These are phyloP conservation scores for Oidiodendron maius DNA, from an alignment of 495 filamentous ascomycete genomes.

Conservation along the genomic window DNA sequence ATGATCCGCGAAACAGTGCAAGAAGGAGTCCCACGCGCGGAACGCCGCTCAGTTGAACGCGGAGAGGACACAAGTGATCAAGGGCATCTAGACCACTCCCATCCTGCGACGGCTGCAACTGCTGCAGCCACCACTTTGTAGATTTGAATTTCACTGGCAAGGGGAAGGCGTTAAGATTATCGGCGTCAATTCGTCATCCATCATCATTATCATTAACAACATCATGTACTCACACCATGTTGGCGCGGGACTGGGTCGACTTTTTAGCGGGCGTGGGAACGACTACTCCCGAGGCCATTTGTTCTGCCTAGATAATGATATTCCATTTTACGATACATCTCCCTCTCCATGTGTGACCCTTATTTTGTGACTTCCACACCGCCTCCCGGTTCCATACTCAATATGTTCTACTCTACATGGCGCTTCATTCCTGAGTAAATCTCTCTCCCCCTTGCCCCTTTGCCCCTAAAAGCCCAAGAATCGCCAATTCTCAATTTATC, in stretches of 20 bases:
- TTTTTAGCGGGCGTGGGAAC: conserved; percentile 21
- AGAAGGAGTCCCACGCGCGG: conserved; percentile 87
- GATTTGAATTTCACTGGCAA: no score
- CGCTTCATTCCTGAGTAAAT: no score
- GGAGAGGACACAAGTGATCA: conserved; percentile 61
- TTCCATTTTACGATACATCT: neutral
- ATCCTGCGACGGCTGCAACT: conserved; percentile 2
- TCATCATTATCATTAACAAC: neutral
- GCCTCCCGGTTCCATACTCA: no score
- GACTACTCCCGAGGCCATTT: conserved; percentile 2
- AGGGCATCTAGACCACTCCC: conserved; percentile 20
- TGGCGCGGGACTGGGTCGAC: neutral
- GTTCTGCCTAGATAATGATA: conserved; percentile 12
- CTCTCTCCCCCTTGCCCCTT: no score
- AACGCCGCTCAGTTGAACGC: conserved; percentile 88
- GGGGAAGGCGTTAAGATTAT: conserved; percentile 5
- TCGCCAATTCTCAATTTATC: conserved; percentile 28
- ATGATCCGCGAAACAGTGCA: conserved; percentile 57
- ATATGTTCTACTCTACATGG: no score
- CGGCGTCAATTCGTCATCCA: conserved; percentile 8
- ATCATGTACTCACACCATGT: conserved; percentile 13
- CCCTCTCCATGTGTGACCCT: neutral
- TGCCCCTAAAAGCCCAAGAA: no score
- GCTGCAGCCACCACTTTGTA: neutral
- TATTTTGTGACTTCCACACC: neutral